Base-by-base conservation (phyloP, 139 green algal genomes). In the Mesotaenium endlicherianum region DNA sequence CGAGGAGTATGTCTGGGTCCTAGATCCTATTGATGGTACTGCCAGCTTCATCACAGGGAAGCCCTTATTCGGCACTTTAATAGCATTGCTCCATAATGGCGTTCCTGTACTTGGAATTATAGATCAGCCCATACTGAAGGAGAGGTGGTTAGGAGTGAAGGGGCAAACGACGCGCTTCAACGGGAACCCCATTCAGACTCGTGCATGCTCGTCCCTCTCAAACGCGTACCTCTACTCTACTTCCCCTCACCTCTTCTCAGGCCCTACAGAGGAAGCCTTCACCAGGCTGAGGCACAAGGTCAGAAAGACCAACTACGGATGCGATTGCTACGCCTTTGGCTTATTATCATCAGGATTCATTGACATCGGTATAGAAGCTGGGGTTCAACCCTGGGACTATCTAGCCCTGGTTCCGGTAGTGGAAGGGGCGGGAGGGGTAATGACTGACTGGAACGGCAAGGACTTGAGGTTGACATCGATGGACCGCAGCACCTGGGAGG, bases 21-120 rank as follows among this genome's bases (percentile, higher is more conserved):
- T 99, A 14, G 96, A 99, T 89, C 96, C 96, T 2, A 99, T 99
- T 50, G 96, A 99, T 75, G 96, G 96, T 50, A 99, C 96, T 26
- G 97, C 98, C 87, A 95, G 90, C 88, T 99, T 99, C 90, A 98
- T 99, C 84, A 99, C 95, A 77, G 95, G 96, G 80, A 99, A 99
- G 90, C 96, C 96, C 5, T 80, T 98, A 34, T 99, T 97, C 82
- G 96, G 96, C 42, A 98, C 95, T 0, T 91, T 99, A 5, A 94
- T 99, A 31, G 89, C 95, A 0, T 91, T 99, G 76, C 83, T 98
- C 50, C 86, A 95, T 78, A 81, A 94, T 47, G 96, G 96, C 31
- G 43, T 64, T 0, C 96, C 96, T 1, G 85, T 88, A 3, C 86
- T 99, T 17, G 96, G 96, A 42, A 89, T 99, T 69, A 95, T 99